Evolutionary conservation across 306 rosid genomes (phyloP).

Genomic region (Biancaea sappan): DNA sequence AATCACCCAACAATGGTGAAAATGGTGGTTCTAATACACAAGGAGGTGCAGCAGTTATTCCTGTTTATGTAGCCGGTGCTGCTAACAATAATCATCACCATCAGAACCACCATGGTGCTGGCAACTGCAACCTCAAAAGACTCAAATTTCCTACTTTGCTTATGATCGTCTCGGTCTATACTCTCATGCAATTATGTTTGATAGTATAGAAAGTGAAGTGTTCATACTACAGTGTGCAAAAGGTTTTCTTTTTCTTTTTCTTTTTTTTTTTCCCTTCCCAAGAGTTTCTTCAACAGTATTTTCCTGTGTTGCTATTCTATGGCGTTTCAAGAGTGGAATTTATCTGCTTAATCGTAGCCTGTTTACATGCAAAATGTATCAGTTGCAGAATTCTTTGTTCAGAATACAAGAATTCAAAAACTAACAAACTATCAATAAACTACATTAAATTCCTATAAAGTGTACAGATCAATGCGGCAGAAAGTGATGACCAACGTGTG

Average conservation of each 20-base stretch:
- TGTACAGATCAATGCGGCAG: constrained; percentile 4
- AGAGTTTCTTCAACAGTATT: neutral
- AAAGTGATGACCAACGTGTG: neutral
- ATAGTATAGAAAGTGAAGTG: constrained; percentile 20
- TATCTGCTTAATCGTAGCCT: neutral
- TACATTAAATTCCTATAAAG: neutral
- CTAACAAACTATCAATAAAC: constrained; percentile 3
- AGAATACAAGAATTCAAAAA: neutral
- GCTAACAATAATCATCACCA: constrained; percentile 50
- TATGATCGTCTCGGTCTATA: constrained; percentile 41
- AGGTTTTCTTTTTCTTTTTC: too few species aligned
- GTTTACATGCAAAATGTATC: neutral
- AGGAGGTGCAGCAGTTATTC: constrained; percentile 55
- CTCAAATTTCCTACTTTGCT: constrained; percentile 33
- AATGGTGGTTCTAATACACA: constrained; percentile 32
- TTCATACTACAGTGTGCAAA: neutral
- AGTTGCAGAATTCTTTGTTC: constrained; percentile 3
- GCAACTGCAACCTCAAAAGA: constrained; percentile 41
- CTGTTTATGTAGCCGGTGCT: constrained; percentile 65
- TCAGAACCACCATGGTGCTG: constrained; percentile 47
- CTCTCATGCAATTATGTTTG: constrained; percentile 35
- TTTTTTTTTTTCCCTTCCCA: too few species aligned
- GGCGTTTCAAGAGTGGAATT: constrained; percentile 20
- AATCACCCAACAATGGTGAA: constrained; percentile 30
- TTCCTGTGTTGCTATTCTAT: constrained; percentile 1